Evolutionary conservation across 2,329 filamentous ascomycete genomes (phyloP).

Genomic region (Fusarium sp.): DNA sequence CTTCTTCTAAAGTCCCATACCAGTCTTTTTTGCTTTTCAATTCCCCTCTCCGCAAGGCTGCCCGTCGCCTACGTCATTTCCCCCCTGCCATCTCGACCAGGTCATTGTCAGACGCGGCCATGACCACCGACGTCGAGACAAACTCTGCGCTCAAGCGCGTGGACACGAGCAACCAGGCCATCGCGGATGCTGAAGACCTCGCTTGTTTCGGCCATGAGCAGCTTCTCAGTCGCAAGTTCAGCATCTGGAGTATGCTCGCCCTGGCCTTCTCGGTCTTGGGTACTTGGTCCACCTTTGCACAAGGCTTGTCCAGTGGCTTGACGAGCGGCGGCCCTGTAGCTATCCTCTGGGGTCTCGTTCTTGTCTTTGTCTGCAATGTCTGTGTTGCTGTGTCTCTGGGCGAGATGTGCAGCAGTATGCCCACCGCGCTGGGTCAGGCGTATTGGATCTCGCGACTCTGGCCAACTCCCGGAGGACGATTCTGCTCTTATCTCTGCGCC

Average conservation of each 20-base stretch:
- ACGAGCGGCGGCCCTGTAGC: slow-evolving; percentile 65
- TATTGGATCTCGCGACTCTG: slow-evolving; percentile 62
- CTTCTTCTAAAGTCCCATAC: neutral
- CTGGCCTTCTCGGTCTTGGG: slow-evolving; percentile 69
- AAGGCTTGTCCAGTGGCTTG: slow-evolving; percentile 60
- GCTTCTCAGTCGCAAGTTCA: slow-evolving; percentile 60
- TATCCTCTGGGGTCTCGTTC: slow-evolving; percentile 66
- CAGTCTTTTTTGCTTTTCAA: neutral
- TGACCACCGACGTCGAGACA: slow-evolving; percentile 43
- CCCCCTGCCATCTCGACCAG: slow-evolving; percentile 20
- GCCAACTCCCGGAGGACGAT: slow-evolving; percentile 57
- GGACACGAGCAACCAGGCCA: slow-evolving; percentile 42
- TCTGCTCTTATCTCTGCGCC: slow-evolving; percentile 67
- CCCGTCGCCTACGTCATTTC: slow-evolving; percentile 35
- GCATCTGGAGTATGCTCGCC: slow-evolving; percentile 67
- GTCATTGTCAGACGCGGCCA: slow-evolving; percentile 40
- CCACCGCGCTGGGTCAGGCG: slow-evolving; percentile 69
- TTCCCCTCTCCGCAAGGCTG: slow-evolving; percentile 20
- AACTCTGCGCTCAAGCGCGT: slow-evolving; percentile 39
- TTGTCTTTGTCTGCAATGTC: slow-evolving; percentile 65
- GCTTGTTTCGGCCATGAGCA: slow-evolving; percentile 56
- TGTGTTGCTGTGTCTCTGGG: slow-evolving; percentile 67
- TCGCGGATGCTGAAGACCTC: slow-evolving; percentile 54
- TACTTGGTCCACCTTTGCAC: slow-evolving; percentile 69
- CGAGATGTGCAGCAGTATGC: slow-evolving; percentile 69